Evolutionary conservation across 495 filamentous ascomycete species (phyloP).

Genomic region (Aspergillus taichungensis): DNA sequence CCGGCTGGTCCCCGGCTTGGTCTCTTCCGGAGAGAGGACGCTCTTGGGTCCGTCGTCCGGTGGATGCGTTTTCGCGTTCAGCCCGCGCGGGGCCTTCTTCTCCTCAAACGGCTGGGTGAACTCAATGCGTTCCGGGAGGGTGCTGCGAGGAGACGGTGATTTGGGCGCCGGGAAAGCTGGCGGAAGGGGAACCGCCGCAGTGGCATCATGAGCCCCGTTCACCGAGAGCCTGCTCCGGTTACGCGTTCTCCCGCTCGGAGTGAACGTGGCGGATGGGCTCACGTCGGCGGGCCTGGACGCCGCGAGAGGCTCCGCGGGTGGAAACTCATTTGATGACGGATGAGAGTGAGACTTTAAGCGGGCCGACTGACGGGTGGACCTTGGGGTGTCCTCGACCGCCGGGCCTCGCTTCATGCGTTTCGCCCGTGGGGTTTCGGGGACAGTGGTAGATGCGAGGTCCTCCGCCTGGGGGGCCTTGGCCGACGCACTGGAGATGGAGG

Average conservation of each 20-base stretch:
- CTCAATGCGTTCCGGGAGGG: not conserved
- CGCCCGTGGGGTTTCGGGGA: slow-evolving; percentile 29
- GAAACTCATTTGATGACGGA: slow-evolving; percentile 12
- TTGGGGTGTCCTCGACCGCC: slow-evolving; percentile 14
- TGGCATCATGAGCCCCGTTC: slow-evolving; percentile 4
- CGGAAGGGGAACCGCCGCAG: not conserved
- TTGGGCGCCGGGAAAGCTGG: not conserved
- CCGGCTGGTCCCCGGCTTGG: not conserved
- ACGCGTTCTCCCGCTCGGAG: slow-evolving; percentile 9
- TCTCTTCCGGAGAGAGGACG: not conserved
- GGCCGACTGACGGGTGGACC: slow-evolving; percentile 30
- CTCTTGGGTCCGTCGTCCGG: too few species aligned
- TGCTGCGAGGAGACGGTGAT: slow-evolving; percentile 6
- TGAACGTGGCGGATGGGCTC: slow-evolving; percentile 6
- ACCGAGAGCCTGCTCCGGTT: slow-evolving; percentile 9
- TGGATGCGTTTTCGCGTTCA: too few species aligned
- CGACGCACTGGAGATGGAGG: slow-evolving; percentile 1
- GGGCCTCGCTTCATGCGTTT: slow-evolving; percentile 16
- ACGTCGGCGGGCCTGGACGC: slow-evolving; percentile 7
- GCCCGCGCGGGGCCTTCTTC: too few species aligned
- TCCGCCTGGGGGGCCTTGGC: too few species aligned
- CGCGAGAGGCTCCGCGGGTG: slow-evolving; percentile 11
- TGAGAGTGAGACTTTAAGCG: slow-evolving; percentile 21
- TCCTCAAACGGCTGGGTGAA: not conserved
- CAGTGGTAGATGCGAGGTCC: slow-evolving; percentile 13